Conservation (phyloP, 176 grass and related monocot species). For the Eremochloa ophiuroides region DNA sequence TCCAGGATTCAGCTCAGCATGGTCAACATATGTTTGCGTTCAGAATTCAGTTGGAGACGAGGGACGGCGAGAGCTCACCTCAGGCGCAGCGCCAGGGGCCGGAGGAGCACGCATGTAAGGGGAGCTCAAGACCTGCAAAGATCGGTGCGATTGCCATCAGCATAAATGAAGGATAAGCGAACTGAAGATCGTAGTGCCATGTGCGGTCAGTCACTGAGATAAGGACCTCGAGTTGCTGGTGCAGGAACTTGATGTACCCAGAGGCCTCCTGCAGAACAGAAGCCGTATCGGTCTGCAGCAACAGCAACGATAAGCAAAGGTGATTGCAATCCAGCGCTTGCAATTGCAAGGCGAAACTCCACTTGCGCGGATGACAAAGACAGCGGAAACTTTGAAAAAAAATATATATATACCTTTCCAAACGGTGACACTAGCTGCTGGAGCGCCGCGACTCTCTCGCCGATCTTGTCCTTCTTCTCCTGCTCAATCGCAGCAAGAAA, state of each 20-base stretch:
- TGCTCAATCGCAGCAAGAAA: conserved; percentile 24
- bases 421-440: conserved; percentile 94
- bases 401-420: conserved; percentile 69
- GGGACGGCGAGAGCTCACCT: conserved; percentile 45
- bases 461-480: conserved; percentile 98
- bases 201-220: background rate
- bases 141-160: background rate
- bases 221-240: conserved; percentile 85
- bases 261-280: conserved; percentile 91
- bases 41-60: background rate
- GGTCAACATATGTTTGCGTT: background rate
- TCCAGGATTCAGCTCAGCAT: background rate
- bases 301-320: background rate
- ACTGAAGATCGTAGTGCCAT: background rate
- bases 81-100: conserved; percentile 20
- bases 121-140: conserved; percentile 71
- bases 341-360: background rate
- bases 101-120: conserved; percentile 63
- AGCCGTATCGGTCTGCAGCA: conserved; percentile 80
- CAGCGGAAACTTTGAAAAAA: background rate
- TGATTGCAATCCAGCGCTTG: background rate
- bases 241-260: conserved; percentile 89
- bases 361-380: background rate
- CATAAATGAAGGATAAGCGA: background rate
- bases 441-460: conserved; percentile 68